These are phyloP conservation scores for Daedaleopsis nitida DNA, from an alignment of 768 basidiomycete species.

Conservation along the genomic window DNA sequence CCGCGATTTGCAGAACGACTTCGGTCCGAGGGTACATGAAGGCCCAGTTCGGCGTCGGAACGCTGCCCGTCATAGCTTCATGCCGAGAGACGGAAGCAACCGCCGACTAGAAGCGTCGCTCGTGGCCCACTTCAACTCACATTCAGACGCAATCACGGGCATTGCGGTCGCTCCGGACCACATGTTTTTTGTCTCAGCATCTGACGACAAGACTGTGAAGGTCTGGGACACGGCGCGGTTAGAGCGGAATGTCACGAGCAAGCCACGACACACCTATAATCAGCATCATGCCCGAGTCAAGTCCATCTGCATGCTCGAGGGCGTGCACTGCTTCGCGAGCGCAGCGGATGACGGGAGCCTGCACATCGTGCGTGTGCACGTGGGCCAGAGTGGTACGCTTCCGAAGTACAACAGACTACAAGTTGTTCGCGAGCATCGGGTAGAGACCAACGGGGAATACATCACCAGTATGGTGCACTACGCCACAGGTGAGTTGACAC, in stretches of 20 bases:
- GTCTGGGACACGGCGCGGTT: constrained; percentile 92
- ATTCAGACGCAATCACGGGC: constrained; percentile 76
- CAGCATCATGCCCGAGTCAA: constrained; percentile 71
- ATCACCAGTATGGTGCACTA: constrained; percentile 85
- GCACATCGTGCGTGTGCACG: constrained; percentile 81
- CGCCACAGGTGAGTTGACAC: constrained; percentile 55
- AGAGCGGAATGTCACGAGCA: constrained; percentile 91
- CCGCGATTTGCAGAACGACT: constrained; percentile 85
- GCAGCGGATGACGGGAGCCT: constrained; percentile 84
- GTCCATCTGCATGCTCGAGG: constrained; percentile 79
- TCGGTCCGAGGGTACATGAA: constrained; percentile 85
- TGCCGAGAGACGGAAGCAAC: constrained; percentile 60
- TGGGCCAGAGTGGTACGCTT: constrained; percentile 62
- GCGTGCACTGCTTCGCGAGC: constrained; percentile 85
- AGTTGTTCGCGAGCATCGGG: constrained; percentile 76
- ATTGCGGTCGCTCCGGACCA: constrained; percentile 92
- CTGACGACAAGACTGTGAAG: constrained; percentile 92
- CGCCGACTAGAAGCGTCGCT: constrained; percentile 76
- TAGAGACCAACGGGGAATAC: constrained; percentile 75
- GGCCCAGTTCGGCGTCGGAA: constrained; percentile 80
- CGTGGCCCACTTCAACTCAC: constrained; percentile 82
- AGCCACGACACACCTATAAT: constrained; percentile 51
- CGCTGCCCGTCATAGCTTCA: constrained; percentile 66
- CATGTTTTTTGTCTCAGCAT: constrained; percentile 90
- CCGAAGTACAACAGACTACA: constrained; percentile 86